Base-by-base conservation (phyloP, 768 basidiomycete species). In the Naganishia kalamii region DNA sequence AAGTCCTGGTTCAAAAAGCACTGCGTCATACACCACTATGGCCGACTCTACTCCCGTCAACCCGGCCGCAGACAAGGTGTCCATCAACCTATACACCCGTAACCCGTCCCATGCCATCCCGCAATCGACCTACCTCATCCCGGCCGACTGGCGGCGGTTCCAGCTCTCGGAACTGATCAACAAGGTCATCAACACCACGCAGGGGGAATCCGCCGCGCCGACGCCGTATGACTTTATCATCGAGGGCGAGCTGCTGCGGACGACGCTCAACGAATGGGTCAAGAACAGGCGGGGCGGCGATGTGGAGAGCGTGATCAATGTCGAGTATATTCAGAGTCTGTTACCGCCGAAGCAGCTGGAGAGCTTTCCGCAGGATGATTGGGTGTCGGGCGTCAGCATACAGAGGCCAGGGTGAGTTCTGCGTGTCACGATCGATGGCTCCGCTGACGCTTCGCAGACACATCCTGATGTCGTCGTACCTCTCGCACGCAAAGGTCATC, bases 101-200 rank as follows among this genome's bases (percentile, higher is more conserved):
- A 82, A 86, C 61, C 85, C 87, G 0, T 79, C 80, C 1, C 90
- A 92, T 76, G 82, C 85, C 12, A 84, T 94, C 13, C 92, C 88
- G 0, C 82, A 86, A 0, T 89, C 92, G 76, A 91, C 90, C 73
- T 97, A 91, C 75, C 86, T 96, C 85, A 87, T 98, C 17, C 94
- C 96, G 1, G 82, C 86, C 0, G 80, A 84, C 77, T 98, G 92
- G 92, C 85, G 84, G 64, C 86, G 94, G n/a, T 98, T 89, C 77
- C 94, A 97, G 72, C 87, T 99, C 33, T 97, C 93, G 0, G 92
- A 97, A 67, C 87, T 98, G 46, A 86, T 99, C 65, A 99, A 99
- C 81, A 96, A 96, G 74, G 90, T 93, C 0, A 81, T 98, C 29
- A 83, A 84, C n/a, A 68, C 69, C 17, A 27, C 84, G 88, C 49